Evolutionary conservation across 2,329 filamentous ascomycete genomes (phyloP), one percentile per base, ranked within the genome.

Genomic region (Apiospora arundinis): DNA sequence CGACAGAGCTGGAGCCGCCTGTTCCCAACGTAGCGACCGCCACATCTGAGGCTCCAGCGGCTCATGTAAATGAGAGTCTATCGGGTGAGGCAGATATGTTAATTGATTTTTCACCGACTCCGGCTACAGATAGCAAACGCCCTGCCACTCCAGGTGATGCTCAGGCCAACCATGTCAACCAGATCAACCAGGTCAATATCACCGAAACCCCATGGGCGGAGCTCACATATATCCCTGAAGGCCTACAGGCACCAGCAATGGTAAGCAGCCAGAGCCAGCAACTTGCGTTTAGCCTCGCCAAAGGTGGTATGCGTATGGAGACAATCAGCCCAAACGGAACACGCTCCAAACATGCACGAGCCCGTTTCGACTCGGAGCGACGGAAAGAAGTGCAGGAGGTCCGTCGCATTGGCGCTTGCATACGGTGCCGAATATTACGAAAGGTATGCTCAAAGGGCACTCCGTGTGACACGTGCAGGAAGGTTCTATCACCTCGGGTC

Each of bases 391-490:
- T 92, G 1, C 89, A 91, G 74, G 88, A 90, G 73, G 88, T 92
- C 28, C 87, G 90, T 32, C 90, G 90, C 75, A 86, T 90, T 46
- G 90, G 90, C 7, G 90, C 90, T 16, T 92, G 90, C 75, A 91
- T 92, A 69, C 84, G 90, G 63, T 92, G 90, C 76, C 86, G 90
- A 48, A 91, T 92, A 73, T 80, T 92, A 46, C 86, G 90, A 71
- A 92, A 92, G 81, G 90, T 89, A 1, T 92, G 90, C 76, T 90
- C 89, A n/a, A 87, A 86, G 72, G 90, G 89, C 44, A 88, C 85
- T 8, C 90, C 90, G 0, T 92, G 90, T 74, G 86, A 88, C 69
- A 89, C 90, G 1, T 92, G 90, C 73, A 86, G 86, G 72, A 91
- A 90, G 76, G 90, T 92, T 0, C 81, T 92, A 49, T 86, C 87